Evolutionary conservation across 495 filamentous ascomycete genomes (phyloP), one percentile per base, ranked within the genome.

Genomic region (Xylaria castorea): DNA sequence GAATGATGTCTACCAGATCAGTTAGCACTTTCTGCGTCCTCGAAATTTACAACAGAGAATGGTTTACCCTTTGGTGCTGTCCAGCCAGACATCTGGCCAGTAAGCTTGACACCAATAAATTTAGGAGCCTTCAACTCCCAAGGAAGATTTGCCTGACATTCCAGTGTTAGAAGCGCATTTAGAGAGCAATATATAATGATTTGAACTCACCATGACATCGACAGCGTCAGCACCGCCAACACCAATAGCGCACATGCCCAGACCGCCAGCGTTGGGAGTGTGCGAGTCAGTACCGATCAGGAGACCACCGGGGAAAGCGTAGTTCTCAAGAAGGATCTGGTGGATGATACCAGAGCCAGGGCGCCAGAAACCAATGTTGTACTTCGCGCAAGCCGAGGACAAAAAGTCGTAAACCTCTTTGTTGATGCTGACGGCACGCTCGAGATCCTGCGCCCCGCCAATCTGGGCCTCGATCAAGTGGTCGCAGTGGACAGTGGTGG

Each of bases 391-490:
- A 71, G 97, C 91, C 65, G 91, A 91, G 68, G 95, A 91, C 81
- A 99, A 87, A 89, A 99, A 99, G 83, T 99, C 93, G 85, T 98
- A 99, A 75, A 99, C 96, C 84, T 99, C 96, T 89, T 98, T 98
- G 91, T 99, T 99, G 85, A 98, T 97, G 68, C 89, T 89, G 78
- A 94, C 86, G 75, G 97, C 97, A 79, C 96, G 90, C 67, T 90
- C 93, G 77, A 99, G 87, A 92, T 99, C 96, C 89, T 98, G 95
- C 62, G 88, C 91, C 79, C 97, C 96, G 79, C 96, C 96, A 80
- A 94, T 80, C 86, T 98, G 95, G 73, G 95, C 96, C 87, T 98
- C 96, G 84, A 99, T 99, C 88, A 99, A 90, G 88, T 99, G 96
- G 83, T 99, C 96, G 81, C 97, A 99, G 89, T 99, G 96, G 75